Conservation (phyloP, 495 filamentous ascomycete species). For the Penicillium paxilli region DNA sequence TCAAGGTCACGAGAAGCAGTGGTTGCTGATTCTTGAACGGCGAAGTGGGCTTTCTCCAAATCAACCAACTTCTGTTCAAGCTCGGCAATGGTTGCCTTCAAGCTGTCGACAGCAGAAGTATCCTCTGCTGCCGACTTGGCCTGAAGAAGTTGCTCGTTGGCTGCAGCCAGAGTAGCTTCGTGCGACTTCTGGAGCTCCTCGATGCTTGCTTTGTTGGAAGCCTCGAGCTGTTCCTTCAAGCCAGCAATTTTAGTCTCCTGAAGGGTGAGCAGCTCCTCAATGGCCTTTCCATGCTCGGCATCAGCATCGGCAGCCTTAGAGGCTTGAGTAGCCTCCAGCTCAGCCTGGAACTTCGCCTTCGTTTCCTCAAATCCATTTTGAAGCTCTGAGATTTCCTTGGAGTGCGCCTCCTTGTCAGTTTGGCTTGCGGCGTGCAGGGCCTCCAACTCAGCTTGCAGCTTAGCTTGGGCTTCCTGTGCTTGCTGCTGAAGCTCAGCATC, state of each 20-base stretch:
- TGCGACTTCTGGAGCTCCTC: slow-evolving; percentile 42
- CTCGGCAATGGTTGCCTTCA: slow-evolving; percentile 38
- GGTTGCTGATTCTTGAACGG: slow-evolving; percentile 27
- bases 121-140: slow-evolving; percentile 41
- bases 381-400: slow-evolving; percentile 30
- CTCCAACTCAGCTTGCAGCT: slow-evolving; percentile 37
- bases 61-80: slow-evolving; percentile 39
- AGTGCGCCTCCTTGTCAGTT: slow-evolving; percentile 28
- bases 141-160: slow-evolving; percentile 34
- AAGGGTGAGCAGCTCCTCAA: slow-evolving; percentile 47
- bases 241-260: slow-evolving; percentile 41
- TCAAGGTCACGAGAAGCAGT: slow-evolving; percentile 31
- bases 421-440: slow-evolving; percentile 25
- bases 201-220: slow-evolving; percentile 37
- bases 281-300: slow-evolving; percentile 43
- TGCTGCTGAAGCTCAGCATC: slow-evolving; percentile 33
- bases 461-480: slow-evolving; percentile 26
- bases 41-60: slow-evolving; percentile 29
- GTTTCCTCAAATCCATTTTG: slow-evolving; percentile 37
- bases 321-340: slow-evolving; percentile 30
- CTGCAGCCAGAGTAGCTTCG: slow-evolving; percentile 30
- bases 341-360: slow-evolving; percentile 32
- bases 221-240: slow-evolving; percentile 38
- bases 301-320: slow-evolving; percentile 40
- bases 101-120: slow-evolving; percentile 35